Percentiles rank a stretch among this genome's conserved stretches.
These are phyloP conservation scores for Nitzschia sp. DNA, from an alignment of 108 stramenopile species.

Conservation along the genomic window DNA sequence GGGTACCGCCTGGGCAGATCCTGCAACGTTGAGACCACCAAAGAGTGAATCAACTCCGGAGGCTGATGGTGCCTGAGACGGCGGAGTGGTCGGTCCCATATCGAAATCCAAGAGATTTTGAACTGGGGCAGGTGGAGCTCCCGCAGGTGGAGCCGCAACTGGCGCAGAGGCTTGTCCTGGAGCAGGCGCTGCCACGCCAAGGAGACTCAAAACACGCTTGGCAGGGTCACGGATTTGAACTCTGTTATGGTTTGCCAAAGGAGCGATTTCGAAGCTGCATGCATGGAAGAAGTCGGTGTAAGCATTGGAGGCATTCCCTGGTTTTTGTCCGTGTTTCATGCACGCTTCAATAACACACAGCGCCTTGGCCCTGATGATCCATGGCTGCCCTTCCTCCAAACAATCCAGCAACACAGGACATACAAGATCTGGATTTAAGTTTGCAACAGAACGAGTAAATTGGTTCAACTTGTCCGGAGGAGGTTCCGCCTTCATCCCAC, in stretches of 20 bases:
- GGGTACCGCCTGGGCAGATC: constrained; percentile 1
- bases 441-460: constrained; percentile 71
- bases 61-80: constrained; percentile 17
- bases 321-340: constrained; percentile 42
- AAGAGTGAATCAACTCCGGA: constrained; percentile 3
- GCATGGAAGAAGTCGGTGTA: constrained; percentile 86
- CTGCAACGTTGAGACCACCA: constrained; percentile 21
- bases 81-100: constrained; percentile 26
- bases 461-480: constrained; percentile 81
- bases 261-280: constrained; percentile 73
- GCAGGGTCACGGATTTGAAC: constrained; percentile 73
- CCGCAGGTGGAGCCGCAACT: constrained; percentile 35
- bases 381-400: constrained; percentile 87
- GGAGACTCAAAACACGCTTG: constrained; percentile 53
- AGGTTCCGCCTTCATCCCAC: constrained; percentile 93
- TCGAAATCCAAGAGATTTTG: constrained; percentile 81
- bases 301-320: constrained; percentile 48
- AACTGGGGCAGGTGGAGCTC: constrained; percentile 46
- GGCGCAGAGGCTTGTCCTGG: constrained; percentile 20
- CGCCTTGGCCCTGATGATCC: constrained; percentile 90
- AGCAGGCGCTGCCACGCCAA: constrained; percentile 56
- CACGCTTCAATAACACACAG: constrained; percentile 84
- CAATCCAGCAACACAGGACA: constrained; percentile 85
- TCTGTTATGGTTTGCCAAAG: constrained; percentile 64
- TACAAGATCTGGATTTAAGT: constrained; percentile 84